These are phyloP conservation scores for Talaromyces atroroseus DNA, from an alignment of 2,329 filamentous ascomycete species.

Conservation along the genomic window DNA sequence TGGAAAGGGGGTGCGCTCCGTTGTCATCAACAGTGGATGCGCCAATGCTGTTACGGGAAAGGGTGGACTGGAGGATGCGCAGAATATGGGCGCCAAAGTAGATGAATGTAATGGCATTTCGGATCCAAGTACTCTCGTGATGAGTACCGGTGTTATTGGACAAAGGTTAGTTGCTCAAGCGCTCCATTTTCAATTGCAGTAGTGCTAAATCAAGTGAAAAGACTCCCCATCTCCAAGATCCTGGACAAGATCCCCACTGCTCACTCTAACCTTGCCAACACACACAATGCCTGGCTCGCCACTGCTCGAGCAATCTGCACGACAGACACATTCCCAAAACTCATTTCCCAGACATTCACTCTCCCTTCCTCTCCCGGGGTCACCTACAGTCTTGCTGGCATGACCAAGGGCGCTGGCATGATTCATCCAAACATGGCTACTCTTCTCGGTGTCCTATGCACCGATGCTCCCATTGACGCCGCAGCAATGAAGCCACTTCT, in stretches of 20 bases:
- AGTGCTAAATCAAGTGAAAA: conserved; percentile 26
- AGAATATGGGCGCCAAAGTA: conserved; percentile 72
- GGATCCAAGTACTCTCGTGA: conserved; percentile 70
- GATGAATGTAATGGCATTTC: conserved; percentile 58
- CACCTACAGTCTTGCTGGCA: conserved; percentile 81
- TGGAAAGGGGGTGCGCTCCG: conserved; percentile 67
- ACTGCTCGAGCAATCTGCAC: conserved; percentile 93
- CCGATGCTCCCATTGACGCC: conserved; percentile 75
- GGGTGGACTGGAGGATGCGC: conserved; percentile 82
- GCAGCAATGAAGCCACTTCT: conserved; percentile 64
- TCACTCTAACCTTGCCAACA: conserved; percentile 62
- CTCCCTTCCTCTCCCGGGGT: conserved; percentile 71
- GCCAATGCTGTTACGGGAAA: conserved; percentile 95
- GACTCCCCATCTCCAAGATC: conserved; percentile 87
- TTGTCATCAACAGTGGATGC: conserved; percentile 92
- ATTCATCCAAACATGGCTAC: conserved; percentile 99
- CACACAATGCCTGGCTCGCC: conserved; percentile 80
- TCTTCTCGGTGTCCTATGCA: conserved; percentile 83
- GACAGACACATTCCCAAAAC: conserved; percentile 96
- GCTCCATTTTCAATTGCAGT: not conserved
- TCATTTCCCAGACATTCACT: conserved; percentile 76
- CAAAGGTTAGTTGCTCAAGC: conserved; percentile 56
- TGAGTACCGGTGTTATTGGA: conserved; percentile 98
- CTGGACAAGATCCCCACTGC: conserved; percentile 73
- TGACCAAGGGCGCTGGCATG: conserved; percentile 98